Conservation (phyloP, 2,329 filamentous ascomycete species). For the Hypoxylon sp. region DNA sequence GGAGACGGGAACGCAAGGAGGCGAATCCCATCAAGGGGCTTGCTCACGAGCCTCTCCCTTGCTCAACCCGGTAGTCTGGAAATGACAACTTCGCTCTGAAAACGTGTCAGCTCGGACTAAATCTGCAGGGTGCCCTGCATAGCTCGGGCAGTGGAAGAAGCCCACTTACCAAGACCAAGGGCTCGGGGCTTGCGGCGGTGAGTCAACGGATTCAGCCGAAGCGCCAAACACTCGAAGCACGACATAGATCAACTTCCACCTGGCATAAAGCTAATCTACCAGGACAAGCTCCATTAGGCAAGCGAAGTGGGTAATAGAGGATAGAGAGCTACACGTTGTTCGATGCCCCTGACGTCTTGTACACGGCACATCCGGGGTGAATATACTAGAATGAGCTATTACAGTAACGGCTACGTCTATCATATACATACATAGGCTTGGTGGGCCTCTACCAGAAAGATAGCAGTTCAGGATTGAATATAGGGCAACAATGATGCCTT, state of each 20-base stretch:
- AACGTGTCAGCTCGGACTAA: conserved; percentile 16
- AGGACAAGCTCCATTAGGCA: conserved; percentile 4
- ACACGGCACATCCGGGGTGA: neutral
- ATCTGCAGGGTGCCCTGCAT: conserved; percentile 12
- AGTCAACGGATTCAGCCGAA: conserved; percentile 11
- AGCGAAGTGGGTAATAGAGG: conserved; percentile 16
- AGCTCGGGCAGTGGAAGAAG: conserved; percentile 2
- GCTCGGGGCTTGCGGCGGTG: conserved; percentile 21
- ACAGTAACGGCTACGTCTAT: conserved; percentile 7
- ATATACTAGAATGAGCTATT: conserved; percentile 1
- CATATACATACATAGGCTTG: conserved; percentile 3
- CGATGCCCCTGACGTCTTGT: neutral
- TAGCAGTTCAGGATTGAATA: neutral
- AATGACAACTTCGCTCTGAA: conserved; percentile 5
- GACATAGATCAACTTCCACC: conserved; percentile 12
- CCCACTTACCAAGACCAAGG: conserved; percentile 35
- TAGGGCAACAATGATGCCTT: conserved; percentile 5
- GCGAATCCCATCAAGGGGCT: neutral
- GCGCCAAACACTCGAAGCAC: conserved; percentile 2
- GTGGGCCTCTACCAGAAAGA: conserved; percentile 13
- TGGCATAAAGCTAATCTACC: conserved; percentile 13
- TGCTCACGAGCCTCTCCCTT: conserved; percentile 17
- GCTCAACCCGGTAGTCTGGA: conserved; percentile 22
- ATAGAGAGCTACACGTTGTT: conserved; percentile 1
- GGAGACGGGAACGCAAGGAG: conserved; percentile 21